These are phyloP conservation scores for Lavandula angustifolia DNA, from an alignment of 257 asterid genomes.

Conservation along the genomic window DNA sequence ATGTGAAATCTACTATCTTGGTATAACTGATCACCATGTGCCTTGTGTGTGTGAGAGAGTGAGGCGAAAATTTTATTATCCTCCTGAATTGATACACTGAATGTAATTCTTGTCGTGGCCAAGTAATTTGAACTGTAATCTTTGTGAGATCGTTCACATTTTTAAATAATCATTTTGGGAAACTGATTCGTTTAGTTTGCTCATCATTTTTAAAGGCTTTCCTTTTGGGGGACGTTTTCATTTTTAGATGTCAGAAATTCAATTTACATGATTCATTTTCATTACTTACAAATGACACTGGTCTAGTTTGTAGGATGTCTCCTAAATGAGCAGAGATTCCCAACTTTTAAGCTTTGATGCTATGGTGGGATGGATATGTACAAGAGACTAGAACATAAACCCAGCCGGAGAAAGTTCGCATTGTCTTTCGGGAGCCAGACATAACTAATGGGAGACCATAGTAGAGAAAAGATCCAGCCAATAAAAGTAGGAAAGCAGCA, in stretches of 20 bases:
- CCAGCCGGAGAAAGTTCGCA: conserved; percentile 3
- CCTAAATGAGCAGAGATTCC: conserved; percentile 7
- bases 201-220: not conserved
- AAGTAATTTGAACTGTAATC: not conserved
- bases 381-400: conserved; percentile 8
- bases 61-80: not conserved
- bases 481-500: conserved; percentile 41
- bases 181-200: conserved; percentile 12
- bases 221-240: conserved; percentile 1
- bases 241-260: not conserved
- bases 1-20: not conserved
- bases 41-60: not conserved
- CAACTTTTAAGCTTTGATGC: not conserved
- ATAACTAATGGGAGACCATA: conserved; percentile 50
- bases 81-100: not conserved
- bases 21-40: not conserved
- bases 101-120: not conserved
- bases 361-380: conserved; percentile 8
- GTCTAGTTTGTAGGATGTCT: conserved; percentile 25
- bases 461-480: conserved; percentile 38
- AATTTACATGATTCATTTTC: not conserved
- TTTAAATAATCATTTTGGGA: conserved; percentile 4
- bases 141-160: not conserved
- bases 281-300: conserved; percentile 6
- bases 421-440: not conserved